These are phyloP conservation scores for Blastobotrys robertii DNA, from an alignment of 805 yeast genomes.

Conservation along the genomic window DNA sequence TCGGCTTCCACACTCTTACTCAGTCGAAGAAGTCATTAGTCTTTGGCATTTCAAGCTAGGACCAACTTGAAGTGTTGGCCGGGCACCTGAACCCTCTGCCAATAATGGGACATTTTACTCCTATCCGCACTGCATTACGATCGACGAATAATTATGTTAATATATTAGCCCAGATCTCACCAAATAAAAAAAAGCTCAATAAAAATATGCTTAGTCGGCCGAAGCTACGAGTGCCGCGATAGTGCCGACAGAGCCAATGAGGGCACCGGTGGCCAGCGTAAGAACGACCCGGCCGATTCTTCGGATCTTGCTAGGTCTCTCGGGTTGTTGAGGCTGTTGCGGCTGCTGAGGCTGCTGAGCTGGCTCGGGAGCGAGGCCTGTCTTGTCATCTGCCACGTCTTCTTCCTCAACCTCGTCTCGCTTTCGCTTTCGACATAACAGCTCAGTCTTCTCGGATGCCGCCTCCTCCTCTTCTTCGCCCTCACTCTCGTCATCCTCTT, in stretches of 20 bases:
- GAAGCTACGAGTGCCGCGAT: constrained; percentile 13
- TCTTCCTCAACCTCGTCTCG: constrained; percentile 8
- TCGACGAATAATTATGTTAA: no score
- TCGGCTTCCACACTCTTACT: no score
- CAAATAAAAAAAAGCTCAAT: neutral
- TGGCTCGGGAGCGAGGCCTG: neutral
- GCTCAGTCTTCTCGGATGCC: neutral
- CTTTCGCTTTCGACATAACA: constrained; percentile 4
- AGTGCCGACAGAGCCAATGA: constrained; percentile 16
- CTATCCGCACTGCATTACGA: no score
- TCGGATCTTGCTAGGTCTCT: constrained; percentile 2
- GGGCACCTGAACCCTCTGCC: no score
- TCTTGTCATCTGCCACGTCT: constrained; percentile 1
- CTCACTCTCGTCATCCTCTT: neutral
- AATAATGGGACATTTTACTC: no score
- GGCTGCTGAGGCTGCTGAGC: neutral
- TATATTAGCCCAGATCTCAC: neutral
- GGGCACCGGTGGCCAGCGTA: constrained; percentile 9
- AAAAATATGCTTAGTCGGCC: neutral
- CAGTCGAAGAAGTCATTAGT: no score
- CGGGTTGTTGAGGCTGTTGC: neutral
- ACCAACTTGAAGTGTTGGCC: no score
- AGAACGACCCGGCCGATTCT: constrained; percentile 1
- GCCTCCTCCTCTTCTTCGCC: constrained; percentile 1
- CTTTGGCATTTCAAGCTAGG: no score